Base-by-base conservation (phyloP, 345 rosid genomes). In the Linum tenue region DNA sequence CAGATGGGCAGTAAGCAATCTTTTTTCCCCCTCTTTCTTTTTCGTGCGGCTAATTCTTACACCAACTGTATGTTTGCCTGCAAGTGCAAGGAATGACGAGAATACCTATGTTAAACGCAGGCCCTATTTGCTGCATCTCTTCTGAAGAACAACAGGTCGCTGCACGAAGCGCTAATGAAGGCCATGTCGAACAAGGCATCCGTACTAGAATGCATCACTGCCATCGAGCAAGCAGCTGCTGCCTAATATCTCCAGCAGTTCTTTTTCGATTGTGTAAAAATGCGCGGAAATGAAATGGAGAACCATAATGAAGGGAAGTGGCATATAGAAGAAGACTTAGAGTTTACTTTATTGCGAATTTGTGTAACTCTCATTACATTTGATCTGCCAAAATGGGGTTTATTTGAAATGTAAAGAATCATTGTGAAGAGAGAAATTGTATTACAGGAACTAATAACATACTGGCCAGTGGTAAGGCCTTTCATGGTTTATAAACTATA, bases 1-100 rank as follows among this genome's bases (percentile, higher is more conserved):
- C 0, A 76, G 98, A 90, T 92, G 98, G 98, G 97, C 96, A 17
- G 98, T 92, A 79, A 76, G 90, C 78, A 63, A 9, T 22, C 31
- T 22, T 22, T 22, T 22, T 22, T 22, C 31, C 31, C 31, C 31
- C 31, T 22, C 31, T 22, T 22, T 22, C 12, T 37, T 55, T 4
- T 1, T 14, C 3, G 40, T 62, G 38, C 63, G 44, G 40, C 16
- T 31, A 4, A 22, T 22, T 22, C 16, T 17, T 22, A 39, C 11
- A 60, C 17, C 31, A 10, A 40, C 37, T 2, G 15, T 43, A 55
- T 6, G 8, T 41, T 65, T 37, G 12, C 41, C 31, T 39, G 10
- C 39, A 10, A 60, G 31, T 22, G 31, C 31, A 22, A 22, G 1
- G 31, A 22, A 22, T 22, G 31, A 22, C 31, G 31, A 22, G 31